Percentiles rank a stretch among this genome's conserved stretches.
Conservation (phyloP, 1,139 yeast genomes). For the Lipomyces yarrowii region DNA sequence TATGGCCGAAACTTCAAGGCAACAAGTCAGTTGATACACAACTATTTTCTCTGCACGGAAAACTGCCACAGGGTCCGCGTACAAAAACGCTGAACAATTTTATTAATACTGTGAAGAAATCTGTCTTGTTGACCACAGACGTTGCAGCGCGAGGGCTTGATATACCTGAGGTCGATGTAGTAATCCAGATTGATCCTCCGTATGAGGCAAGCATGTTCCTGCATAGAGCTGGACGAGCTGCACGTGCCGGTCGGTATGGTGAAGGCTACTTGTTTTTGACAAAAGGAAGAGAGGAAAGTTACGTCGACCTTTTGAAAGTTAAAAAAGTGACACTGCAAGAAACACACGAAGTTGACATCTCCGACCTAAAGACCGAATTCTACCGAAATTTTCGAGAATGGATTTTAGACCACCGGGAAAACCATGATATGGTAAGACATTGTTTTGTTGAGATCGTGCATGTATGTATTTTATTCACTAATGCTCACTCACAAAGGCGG, state of each 20-base stretch:
- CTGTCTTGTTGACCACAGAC: constrained; percentile 60
- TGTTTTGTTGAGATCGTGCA: background rate
- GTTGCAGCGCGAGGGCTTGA: constrained; percentile 91
- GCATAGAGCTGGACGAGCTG: constrained; percentile 92
- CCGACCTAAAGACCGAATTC: constrained; percentile 1
- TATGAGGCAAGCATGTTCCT: constrained; percentile 84
- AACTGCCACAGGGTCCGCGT: constrained; percentile 72
- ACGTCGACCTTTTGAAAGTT: constrained; percentile 76
- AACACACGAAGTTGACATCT: background rate
- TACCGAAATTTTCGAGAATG: constrained; percentile 51
- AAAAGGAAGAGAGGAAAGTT: constrained; percentile 78
- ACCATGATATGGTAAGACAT: constrained; percentile 56
- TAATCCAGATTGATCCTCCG: constrained; percentile 87
- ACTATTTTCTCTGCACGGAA: constrained; percentile 81
- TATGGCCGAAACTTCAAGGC: constrained; percentile 9
- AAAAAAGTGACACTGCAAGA: constrained; percentile 49
- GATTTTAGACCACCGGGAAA: constrained; percentile 70
- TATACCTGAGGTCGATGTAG: constrained; percentile 88
- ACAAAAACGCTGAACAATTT: constrained; percentile 68
- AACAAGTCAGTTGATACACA: constrained; percentile 37
- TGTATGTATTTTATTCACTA: background rate
- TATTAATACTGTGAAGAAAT: constrained; percentile 46
- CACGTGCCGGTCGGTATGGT: constrained; percentile 84
- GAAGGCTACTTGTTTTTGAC: constrained; percentile 73
- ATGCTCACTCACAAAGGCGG: constrained; percentile 49